Conservation (phyloP, 2,329 filamentous ascomycete species). For the Aspergillus novoparasiticus region DNA sequence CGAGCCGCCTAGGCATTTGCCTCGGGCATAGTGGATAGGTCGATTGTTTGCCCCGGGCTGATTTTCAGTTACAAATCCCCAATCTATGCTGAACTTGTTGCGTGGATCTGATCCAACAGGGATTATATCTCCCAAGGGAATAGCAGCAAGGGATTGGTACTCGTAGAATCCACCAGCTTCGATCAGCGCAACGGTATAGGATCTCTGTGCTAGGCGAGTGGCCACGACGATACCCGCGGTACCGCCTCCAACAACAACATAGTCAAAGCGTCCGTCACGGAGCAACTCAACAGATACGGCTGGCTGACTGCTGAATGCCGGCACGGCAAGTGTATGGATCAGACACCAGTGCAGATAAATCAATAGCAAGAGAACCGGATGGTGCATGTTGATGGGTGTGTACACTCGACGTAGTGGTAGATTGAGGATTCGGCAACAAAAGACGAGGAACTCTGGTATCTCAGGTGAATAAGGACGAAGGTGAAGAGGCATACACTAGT, state of each 20-base stretch:
- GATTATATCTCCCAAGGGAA: conserved; percentile 24
- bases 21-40: conserved; percentile 18
- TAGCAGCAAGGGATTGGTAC: conserved; percentile 21
- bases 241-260: conserved; percentile 33
- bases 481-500: rapidly evolving
- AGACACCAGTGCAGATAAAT: not conserved
- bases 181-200: conserved; percentile 29
- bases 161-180: conserved; percentile 36
- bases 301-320: not conserved
- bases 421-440: not conserved
- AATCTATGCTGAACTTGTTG: conserved; percentile 21
- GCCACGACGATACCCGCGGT: conserved; percentile 30
- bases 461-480: not conserved
- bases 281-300: not conserved
- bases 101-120: conserved; percentile 25
- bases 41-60: conserved; percentile 28
- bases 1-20: conserved; percentile 20
- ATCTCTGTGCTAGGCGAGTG: conserved; percentile 28
- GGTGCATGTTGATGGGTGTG: not conserved
- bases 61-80: conserved; percentile 27
- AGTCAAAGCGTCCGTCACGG: conserved; percentile 22
- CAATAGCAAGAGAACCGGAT: not conserved
- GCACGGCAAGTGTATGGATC: not conserved
- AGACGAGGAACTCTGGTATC: not conserved
- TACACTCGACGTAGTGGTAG: not conserved